Percentiles rank a stretch among this genome's conserved stretches.
Evolutionary conservation across 805 yeast species (phyloP).

Genomic region (Ogataea pini): DNA sequence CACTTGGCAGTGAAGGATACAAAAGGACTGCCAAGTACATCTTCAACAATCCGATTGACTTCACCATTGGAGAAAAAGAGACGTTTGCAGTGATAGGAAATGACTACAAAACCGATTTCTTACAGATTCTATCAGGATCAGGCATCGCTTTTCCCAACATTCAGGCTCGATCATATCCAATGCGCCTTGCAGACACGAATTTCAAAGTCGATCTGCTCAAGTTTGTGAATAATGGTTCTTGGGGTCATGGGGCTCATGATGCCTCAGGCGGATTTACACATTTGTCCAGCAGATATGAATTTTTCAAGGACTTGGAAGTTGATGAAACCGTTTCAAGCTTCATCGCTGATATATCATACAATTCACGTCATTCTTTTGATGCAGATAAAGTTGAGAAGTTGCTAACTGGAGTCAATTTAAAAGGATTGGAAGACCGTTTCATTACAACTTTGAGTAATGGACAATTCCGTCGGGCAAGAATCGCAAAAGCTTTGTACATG

Average conservation of each 20-base stretch:
- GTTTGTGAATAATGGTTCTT: constrained; percentile 37
- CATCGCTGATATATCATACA: constrained; percentile 57
- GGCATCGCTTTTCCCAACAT: constrained; percentile 52
- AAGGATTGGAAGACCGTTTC: constrained; percentile 67
- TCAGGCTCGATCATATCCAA: constrained; percentile 54
- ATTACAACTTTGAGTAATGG: constrained; percentile 90
- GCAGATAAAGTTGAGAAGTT: constrained; percentile 41
- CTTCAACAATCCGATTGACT: constrained; percentile 42
- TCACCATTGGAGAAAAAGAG: constrained; percentile 41
- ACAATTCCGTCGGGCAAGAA: constrained; percentile 85
- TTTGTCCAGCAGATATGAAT: constrained; percentile 86
- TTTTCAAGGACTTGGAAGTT: constrained; percentile 71
- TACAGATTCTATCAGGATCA: constrained; percentile 58
- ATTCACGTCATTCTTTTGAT: constrained; percentile 39
- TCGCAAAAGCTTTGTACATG: constrained; percentile 71
- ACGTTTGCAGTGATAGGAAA: constrained; percentile 58
- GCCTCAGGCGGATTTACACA: constrained; percentile 57
- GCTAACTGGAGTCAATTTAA: constrained; percentile 52
- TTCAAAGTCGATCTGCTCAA: constrained; percentile 43
- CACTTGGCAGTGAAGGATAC: neutral
- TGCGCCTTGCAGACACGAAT: constrained; percentile 43
- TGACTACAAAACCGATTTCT: constrained; percentile 51
- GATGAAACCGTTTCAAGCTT: constrained; percentile 69
- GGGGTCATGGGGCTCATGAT: constrained; percentile 40
- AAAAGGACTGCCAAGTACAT: constrained; percentile 19